Conservation (phyloP, 2,329 filamentous ascomycete species). For the Pseudopithomyces maydicus region DNA sequence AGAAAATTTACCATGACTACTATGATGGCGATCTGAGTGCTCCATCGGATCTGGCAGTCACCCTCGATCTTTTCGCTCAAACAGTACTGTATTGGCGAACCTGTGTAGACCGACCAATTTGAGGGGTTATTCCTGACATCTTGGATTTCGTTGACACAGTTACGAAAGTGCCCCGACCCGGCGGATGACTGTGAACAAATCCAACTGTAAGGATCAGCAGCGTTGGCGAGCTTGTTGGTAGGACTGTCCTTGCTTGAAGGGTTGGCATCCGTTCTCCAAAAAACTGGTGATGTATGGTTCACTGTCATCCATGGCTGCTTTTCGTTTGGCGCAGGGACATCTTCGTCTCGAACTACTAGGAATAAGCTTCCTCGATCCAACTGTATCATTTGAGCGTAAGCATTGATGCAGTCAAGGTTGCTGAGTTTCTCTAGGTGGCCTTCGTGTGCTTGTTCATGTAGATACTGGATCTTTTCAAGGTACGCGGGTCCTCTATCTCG, state of each 20-base stretch:
- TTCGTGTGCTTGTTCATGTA: conserved; percentile 5
- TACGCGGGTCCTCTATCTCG: not conserved
- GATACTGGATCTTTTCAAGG: not conserved
- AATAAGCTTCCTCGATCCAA: conserved; percentile 10
- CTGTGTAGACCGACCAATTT: conserved; percentile 4
- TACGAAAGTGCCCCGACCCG: not conserved
- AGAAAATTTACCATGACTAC: conserved; percentile 21
- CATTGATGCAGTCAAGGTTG: conserved; percentile 19
- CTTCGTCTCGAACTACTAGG: conserved; percentile 10
- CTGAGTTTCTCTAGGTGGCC: conserved; percentile 10
- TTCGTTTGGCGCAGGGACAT: conserved; percentile 4
- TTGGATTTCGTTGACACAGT: not conserved
- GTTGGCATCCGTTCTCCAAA: not conserved
- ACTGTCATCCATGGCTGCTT: not conserved
- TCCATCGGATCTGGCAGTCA: conserved; percentile 21
- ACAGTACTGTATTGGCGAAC: conserved; percentile 14
- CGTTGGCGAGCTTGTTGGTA: not conserved
- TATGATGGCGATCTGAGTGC: conserved; percentile 10
- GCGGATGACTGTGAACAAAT: not conserved
- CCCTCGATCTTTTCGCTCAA: conserved; percentile 13
- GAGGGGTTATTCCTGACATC: conserved; percentile 1
- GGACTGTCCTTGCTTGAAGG: not conserved
- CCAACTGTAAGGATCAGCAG: not conserved
- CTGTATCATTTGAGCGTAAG: conserved; percentile 16
- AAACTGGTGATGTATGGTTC: not conserved